Evolutionary conservation across 768 basidiomycete species (phyloP).

Genomic region (Polyporus arcularius): DNA sequence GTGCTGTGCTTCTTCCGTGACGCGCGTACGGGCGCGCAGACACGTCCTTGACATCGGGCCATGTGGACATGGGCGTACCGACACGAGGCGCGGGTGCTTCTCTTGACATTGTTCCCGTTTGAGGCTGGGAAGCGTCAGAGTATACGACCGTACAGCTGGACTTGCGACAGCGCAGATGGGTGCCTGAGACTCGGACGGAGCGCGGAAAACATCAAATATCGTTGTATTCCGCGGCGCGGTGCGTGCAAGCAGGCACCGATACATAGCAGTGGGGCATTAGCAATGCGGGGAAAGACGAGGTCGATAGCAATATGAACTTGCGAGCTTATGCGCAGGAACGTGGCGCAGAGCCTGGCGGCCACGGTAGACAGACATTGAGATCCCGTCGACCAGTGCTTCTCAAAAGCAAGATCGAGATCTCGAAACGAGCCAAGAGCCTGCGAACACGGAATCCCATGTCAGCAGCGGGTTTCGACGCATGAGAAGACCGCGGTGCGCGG

Average conservation of each 20-base stretch:
- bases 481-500: not conserved
- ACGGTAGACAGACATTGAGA: slow-evolving; percentile 23
- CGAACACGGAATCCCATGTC: not conserved
- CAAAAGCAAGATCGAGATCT: slow-evolving; percentile 29
- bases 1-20: not conserved
- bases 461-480: not conserved
- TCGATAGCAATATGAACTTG: slow-evolving; percentile 2
- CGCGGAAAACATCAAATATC: not conserved
- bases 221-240: slow-evolving; percentile 16
- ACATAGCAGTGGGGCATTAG: slow-evolving; percentile 9
- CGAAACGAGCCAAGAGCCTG: slow-evolving; percentile 16
- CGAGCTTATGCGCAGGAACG: not conserved
- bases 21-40: not conserved
- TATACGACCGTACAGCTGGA: too few species aligned
- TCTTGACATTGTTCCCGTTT: not conserved
- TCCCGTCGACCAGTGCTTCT: slow-evolving; percentile 24
- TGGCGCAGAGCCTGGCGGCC: slow-evolving; percentile 11
- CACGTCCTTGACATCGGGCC: not conserved
- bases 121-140: too few species aligned
- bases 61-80: not conserved
- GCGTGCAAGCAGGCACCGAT: slow-evolving; percentile 19
- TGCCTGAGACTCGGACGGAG: not conserved
- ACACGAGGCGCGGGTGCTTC: not conserved
- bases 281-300: not conserved
- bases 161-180: too few species aligned